Evolutionary conservation across 2,329 filamentous ascomycete species (phyloP), one percentile per base, ranked within the genome.

Genomic region (Fusarium paranaense): DNA sequence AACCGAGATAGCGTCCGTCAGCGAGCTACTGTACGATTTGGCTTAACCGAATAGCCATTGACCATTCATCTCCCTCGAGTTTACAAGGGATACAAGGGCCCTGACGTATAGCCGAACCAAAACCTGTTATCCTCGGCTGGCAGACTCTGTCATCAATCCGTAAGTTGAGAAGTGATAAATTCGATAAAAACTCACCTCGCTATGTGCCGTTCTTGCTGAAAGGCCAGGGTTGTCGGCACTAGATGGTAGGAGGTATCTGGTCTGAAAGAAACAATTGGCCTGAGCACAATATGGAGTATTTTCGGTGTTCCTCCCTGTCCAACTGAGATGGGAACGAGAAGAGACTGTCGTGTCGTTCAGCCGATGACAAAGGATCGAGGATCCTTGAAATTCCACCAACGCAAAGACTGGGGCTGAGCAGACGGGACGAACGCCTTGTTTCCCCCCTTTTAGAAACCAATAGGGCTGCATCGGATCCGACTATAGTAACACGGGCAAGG

Each of bases 1-100:
- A 64, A 54, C 69, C 58, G 60, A 62, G 60, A 52, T 72, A 61
- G 62, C 56, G 62, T 62, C 60, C 63, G 63, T 65, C 64, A 54
- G 52, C n/a, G 16, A 50, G 22, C 60, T 62, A 62, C 32, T 25
- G 58, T 45, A 35, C 58, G 37, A 59, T 59, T 50, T 61, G 18
- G 40, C 40, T 38, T 66, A 60, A 47, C 59, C 45, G 50, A 35
- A 47, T 27, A 38, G 30, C 30, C 8, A 64, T 66, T 47, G 56
- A 54, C 62, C 69, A 66, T 30, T 63, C 59, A 62, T 30, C 56
- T 37, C 20, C 37, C 33, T 40, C 47, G 47, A 50, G 37, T 32
- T n/a, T 57, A 45, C 37, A 59, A 61, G 40, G 38, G 47, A 63
- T 16, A 32, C 27, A 25, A 27, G 16, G 38, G 45, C 56, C 38